A percentile compares a stretch with the other conserved stretches of the same genome.
Conservation (phyloP, 148 eudicot genomes). For the Pharnaceum exiguum region DNA sequence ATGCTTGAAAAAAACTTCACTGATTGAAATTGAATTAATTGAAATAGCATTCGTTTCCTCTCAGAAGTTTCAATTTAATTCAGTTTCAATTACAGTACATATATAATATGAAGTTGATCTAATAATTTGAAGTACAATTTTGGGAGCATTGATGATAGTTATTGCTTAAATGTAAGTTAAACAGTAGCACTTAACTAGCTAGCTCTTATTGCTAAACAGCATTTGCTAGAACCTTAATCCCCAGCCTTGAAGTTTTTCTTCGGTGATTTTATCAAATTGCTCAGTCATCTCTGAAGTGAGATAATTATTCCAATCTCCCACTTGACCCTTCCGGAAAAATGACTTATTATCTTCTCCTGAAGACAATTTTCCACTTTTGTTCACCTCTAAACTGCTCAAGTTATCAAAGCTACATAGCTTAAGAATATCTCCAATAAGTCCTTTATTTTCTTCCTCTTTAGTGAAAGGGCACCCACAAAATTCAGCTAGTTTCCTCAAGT, state of each 20-base stretch:
- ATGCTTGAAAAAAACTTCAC: too few species aligned
- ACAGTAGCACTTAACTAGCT: too few species aligned
- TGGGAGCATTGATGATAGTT: too few species aligned
- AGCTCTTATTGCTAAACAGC: too few species aligned
- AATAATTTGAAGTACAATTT: too few species aligned
- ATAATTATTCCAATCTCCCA: conserved; percentile 50
- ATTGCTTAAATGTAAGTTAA: too few species aligned
- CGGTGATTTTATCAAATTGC: conserved; percentile 20
- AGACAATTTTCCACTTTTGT: conserved; percentile 30
- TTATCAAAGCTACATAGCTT: conserved; percentile 37
- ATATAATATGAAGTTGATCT: too few species aligned
- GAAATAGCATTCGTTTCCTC: too few species aligned
- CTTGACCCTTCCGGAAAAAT: conserved; percentile 36
- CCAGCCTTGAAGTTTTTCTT: conserved; percentile 20
- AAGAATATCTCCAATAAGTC: conserved; percentile 25
- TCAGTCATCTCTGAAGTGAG: conserved; percentile 29
- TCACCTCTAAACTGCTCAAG: conserved; percentile 41
- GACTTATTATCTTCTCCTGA: conserved; percentile 24
- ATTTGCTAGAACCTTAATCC: conserved; percentile 22
- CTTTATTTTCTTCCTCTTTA: conserved; percentile 31
- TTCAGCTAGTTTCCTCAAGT: conserved; percentile 31
- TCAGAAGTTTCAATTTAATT: too few species aligned
- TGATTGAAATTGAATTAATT: too few species aligned
- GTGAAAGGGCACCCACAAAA: conserved; percentile 40
- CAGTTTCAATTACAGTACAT: too few species aligned